Evolutionary conservation across 306 rosid genomes (phyloP).

Genomic region (Vigna radiata): DNA sequence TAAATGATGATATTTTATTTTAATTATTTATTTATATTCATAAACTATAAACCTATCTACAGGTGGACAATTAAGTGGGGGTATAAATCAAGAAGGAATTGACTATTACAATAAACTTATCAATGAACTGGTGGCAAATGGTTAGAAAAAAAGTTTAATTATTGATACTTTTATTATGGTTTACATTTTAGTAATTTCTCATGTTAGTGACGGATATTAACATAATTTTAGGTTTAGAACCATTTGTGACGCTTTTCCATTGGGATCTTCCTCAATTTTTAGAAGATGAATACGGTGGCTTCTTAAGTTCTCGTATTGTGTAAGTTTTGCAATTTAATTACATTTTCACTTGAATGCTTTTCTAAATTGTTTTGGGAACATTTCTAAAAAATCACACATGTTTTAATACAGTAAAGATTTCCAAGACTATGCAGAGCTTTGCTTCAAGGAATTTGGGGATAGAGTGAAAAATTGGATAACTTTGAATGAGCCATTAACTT

Average conservation of each 20-base stretch:
- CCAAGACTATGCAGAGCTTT: constrained; percentile 60
- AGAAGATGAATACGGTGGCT: constrained; percentile 69
- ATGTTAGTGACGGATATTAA: background rate
- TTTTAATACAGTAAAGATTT: constrained; percentile 34
- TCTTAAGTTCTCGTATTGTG: constrained; percentile 49
- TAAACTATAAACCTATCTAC: background rate
- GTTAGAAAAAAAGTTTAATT: constrained; percentile 22
- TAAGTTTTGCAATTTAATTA: constrained; percentile 37
- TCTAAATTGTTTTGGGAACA: background rate
- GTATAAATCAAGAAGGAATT: constrained; percentile 61
- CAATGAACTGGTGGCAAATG: constrained; percentile 56
- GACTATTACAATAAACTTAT: constrained; percentile 66
- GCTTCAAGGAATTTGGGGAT: constrained; percentile 64
- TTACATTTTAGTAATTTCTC: background rate
- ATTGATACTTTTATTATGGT: background rate
- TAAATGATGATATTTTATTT: background rate
- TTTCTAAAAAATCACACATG: background rate
- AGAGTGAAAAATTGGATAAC: constrained; percentile 74
- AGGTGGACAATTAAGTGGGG: constrained; percentile 66
- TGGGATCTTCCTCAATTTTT: constrained; percentile 74
- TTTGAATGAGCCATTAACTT: constrained; percentile 58
- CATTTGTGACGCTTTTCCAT: constrained; percentile 65
- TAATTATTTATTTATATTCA: background rate
- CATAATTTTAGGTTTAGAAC: constrained; percentile 49
- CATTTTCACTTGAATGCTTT: background rate